A percentile compares a stretch with the other conserved stretches of the same genome.
These are phyloP conservation scores for Tetrapisispora arboricola DNA, from an alignment of 805 yeast genomes.

Conservation along the genomic window DNA sequence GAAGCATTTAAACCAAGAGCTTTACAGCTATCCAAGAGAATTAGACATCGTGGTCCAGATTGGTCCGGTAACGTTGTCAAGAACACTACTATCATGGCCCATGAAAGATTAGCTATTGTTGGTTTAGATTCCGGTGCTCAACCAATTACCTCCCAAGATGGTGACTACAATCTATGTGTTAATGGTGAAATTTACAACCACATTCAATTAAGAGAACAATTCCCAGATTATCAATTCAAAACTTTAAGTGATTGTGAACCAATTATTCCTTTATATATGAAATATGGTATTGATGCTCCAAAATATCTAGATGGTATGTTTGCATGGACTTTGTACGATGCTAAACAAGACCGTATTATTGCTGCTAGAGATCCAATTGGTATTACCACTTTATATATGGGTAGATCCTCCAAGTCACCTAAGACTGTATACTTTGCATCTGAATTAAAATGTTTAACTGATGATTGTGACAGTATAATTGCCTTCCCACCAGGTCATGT, in stretches of 20 bases:
- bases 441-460: constrained; percentile 87
- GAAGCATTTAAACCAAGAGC: constrained; percentile 79
- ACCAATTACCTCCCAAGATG: constrained; percentile 81
- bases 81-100: constrained; percentile 76
- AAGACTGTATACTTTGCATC: constrained; percentile 82
- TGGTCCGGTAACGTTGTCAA: constrained; percentile 87
- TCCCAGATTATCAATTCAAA: constrained; percentile 63
- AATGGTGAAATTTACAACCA: constrained; percentile 99
- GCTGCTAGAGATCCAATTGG: constrained; percentile 99
- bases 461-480: constrained; percentile 83
- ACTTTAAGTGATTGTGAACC: constrained; percentile 96
- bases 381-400: constrained; percentile 92
- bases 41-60: constrained; percentile 99
- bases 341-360: constrained; percentile 69
- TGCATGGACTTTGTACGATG: constrained; percentile 87
- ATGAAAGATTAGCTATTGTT: constrained; percentile 95
- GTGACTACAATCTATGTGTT: constrained; percentile 64
- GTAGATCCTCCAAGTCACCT: constrained; percentile 59
- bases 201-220: constrained; percentile 71
- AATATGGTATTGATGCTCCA: constrained; percentile 85
- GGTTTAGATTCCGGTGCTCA: constrained; percentile 98
- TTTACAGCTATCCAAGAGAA: constrained; percentile 78
- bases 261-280: constrained; percentile 82
- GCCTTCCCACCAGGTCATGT: constrained; percentile 99
- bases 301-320: constrained; percentile 95